Base-by-base conservation (phyloP, 768 basidiomycete species). In the Collybia nuda region DNA sequence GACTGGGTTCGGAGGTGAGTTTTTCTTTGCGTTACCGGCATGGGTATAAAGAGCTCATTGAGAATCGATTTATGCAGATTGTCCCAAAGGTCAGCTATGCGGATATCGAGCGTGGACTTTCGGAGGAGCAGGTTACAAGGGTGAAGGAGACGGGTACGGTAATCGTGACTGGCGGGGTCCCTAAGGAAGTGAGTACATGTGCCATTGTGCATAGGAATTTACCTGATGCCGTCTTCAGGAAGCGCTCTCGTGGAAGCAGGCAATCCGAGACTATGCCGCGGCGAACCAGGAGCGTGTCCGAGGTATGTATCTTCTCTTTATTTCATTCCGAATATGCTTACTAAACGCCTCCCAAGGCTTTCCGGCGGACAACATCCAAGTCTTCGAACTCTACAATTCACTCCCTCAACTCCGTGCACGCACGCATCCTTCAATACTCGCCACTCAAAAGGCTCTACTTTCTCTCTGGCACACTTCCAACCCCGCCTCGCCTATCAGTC, bases 371-470 rank as follows among this genome's bases (percentile, higher is more conserved):
- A 76, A 88, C 54, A 81, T 86, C 43, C 86, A 90, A 64, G 86
- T 81, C 6, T 90, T 77, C 60, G 88, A 90, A 58, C 61, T 90
- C 12, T 90, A 90, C 71, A 86, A 88, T 66, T 78, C 82, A 3
- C 72, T 69, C 38, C 59, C 78, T 12, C 88, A 90, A 63, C 75
- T 82, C 1, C 62, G 63, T n/a, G 90, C 86, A 1, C 83, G 89
- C 29, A 80, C 85, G 0, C 87, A 91, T 55, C 79, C 80, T 0
- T 69, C 72, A 2, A 52, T 85, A 1, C 67, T 90, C 15, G 61
- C 69, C 6, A 81, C 85, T 1, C 88, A 90, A 51, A 68, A 66
- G 28, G 72, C 72, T 9, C 71, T 90, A 8, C 70, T 86, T 7
- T 72, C 74, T 3, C 70, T 90, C 12, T 88, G 84, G 82, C 74